Evolutionary conservation across 2,329 filamentous ascomycete genomes (phyloP), one percentile per base, ranked within the genome.

Genomic region (Cordyceps cateniannulata): DNA sequence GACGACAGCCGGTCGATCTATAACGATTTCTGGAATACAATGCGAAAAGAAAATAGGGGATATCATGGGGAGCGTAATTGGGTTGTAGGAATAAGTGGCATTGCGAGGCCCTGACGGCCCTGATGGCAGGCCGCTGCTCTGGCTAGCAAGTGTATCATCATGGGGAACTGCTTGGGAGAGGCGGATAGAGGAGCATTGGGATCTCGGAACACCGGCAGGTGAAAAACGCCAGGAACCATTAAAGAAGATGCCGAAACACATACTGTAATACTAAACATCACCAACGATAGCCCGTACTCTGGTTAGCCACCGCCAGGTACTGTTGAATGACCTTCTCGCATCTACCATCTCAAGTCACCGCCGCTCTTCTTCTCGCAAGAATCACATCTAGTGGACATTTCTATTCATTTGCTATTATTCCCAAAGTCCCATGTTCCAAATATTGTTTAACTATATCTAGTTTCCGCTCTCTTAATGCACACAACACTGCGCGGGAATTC

Each of bases 1-100:
- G 70, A 66, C 20, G 35, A 45, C n/a, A 18, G 27, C 18, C 18
- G 18, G 2, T 8, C 35, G 16, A 27, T 16, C 20, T 20, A 38
- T 3, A 12, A 38, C 38, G 3, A 5, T n/a, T 47, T 48, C 10
- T 61, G 59, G 56, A 51, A 57, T 42, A 60, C 49, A 60, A 40
- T 27, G 9, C 24, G 32, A 40, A 38, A 14, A 32, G 14, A 8
- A 10, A 45, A 18, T 24, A 25, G 38, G 38, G 29, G 10, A 12
- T 12, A 42, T n/a, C 18, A n/a, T 16, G 5, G 5, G 16, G 16
- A n/a, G 42, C 18, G n/a, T 45, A 10, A 45, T 42, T 5, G 18
- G 38, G 32, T 25, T 27, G 24, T 54, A 45, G 42, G 42, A 45
- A 45, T 22, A 29, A 24, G 12, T 35, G 32, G 32, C 32, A 35